Base-by-base conservation (phyloP, 2,329 filamentous ascomycete species). In the Hypocreales sp. region DNA sequence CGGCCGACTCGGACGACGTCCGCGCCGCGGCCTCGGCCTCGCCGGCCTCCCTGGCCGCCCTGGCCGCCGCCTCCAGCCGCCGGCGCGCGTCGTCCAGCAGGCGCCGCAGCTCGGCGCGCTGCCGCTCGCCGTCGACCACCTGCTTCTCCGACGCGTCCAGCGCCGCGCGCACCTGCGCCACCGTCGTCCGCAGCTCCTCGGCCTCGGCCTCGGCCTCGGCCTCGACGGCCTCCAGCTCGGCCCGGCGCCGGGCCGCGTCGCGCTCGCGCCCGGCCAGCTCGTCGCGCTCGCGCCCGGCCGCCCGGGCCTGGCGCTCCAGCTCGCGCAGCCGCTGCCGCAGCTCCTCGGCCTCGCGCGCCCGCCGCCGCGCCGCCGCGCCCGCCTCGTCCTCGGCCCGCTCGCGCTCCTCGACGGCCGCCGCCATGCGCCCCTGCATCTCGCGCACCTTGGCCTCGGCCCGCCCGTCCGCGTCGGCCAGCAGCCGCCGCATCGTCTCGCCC, bases 381-480 rank as follows among this genome's bases (percentile, higher is more conserved):
- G 83, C 75, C 53, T 95, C 86, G 35, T 95, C 86, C 51, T 98
- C 87, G 3, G 84, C 76, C 3, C 83, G 73, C 47, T 98, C 90
- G 12, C 90, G 72, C 51, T 98, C 90, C 48, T 94, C 86, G n/a
- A 92, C 67, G 0, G 86, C 86, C 2, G 80, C 64, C 43, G 95
- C 87, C 65, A 95, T 77, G 3, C 79, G 73, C 31, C 82, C 74
- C 29, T 82, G 78, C 74, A 93, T 90, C 37, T 95, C 87, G 16
- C 82, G 74, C 12, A 92, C 70, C 44, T 83, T 80, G 33, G 62
- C 61, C 38, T 95, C 86, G 2, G 86, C 75, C 8, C 81, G 68
- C 33, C 79, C 72, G 48, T 95, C 83, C 7, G 86, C 81, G 38
- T 95, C 87, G 11, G 77, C 76, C 9, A 98, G 60, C 33, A 95